Evolutionary conservation across 768 basidiomycete species (phyloP).

Genomic region (Russula foetens): DNA sequence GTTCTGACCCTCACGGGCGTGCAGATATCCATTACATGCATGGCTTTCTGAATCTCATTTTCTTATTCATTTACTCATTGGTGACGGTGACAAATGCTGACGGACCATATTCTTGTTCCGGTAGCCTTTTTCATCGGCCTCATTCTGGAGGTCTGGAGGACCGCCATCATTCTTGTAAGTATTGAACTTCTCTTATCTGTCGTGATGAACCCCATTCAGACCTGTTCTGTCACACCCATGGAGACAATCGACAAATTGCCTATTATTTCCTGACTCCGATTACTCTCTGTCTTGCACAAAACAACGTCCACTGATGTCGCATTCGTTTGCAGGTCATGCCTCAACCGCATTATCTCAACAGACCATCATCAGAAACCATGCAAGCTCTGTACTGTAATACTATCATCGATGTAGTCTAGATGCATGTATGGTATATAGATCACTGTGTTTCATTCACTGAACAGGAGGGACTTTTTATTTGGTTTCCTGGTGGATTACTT

Average conservation of each 20-base stretch:
- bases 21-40: slow-evolving; percentile 43
- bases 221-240: slow-evolving; percentile 56
- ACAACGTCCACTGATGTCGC: background rate
- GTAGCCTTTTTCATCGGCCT: background rate
- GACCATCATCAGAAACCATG: background rate
- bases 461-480: background rate
- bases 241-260: slow-evolving; percentile 51
- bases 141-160: no score
- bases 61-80: slow-evolving; percentile 3
- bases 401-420: slow-evolving; percentile 12
- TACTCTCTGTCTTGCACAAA: background rate
- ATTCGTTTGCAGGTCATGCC: background rate
- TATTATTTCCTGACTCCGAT: slow-evolving; percentile 27
- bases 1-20: slow-evolving; percentile 51
- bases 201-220: slow-evolving; percentile 51
- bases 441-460: background rate
- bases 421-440: slow-evolving; percentile 4
- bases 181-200: slow-evolving; percentile 19
- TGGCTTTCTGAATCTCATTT: slow-evolving; percentile 53
- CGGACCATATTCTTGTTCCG: slow-evolving; percentile 14
- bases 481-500: background rate
- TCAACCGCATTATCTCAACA: background rate
- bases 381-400: slow-evolving; percentile 2
- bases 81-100: slow-evolving; percentile 7
- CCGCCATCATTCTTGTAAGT: slow-evolving; percentile 5